phyloP scores from a whole-genome alignment of 2,329 filamentous ascomycete species.

The Torrubiellomyces zombiae region DNA sequence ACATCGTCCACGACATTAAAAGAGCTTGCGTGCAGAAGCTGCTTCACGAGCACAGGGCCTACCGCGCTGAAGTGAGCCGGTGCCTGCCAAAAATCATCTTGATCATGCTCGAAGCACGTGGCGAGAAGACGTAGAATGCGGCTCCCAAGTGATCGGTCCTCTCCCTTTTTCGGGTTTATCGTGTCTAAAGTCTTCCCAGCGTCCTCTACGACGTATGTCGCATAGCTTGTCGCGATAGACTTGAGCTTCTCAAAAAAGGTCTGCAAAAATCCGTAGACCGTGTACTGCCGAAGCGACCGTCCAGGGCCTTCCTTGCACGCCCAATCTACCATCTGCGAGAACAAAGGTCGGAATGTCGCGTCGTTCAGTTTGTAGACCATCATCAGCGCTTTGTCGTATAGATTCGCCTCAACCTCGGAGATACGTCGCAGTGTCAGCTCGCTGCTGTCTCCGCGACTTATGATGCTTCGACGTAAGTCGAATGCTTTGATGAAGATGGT shows the following conservation, averaged over 20 bases:
- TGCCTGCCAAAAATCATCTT: constrained; percentile 91
- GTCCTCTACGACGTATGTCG: constrained; percentile 67
- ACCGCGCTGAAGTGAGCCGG: constrained; percentile 71
- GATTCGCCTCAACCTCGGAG: constrained; percentile 41
- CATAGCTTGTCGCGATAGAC: constrained; percentile 87
- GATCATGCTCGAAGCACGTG: constrained; percentile 71
- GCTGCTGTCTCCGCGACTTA: constrained; percentile 27
- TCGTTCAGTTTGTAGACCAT: constrained; percentile 98
- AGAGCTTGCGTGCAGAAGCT: constrained; percentile 35
- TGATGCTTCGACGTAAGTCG: constrained; percentile 47
- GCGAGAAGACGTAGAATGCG: constrained; percentile 55
- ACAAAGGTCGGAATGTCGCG: constrained; percentile 79
- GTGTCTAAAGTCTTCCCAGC: constrained; percentile 45
- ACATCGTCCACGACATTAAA: constrained; percentile 33
- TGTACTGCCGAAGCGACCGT: constrained; percentile 47
- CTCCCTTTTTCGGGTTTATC: constrained; percentile 27
- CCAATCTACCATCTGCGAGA: constrained; percentile 76
- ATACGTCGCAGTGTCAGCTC: constrained; percentile 30
- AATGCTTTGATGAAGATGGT: constrained; percentile 42
- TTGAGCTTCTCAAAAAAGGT: constrained; percentile 74
- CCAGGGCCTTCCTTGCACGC: constrained; percentile 43
- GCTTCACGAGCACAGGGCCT: constrained; percentile 49
- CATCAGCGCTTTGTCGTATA: constrained; percentile 61
- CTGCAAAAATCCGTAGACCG: constrained; percentile 65
- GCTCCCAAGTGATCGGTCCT: constrained; percentile 46